Evolutionary conservation across 192 early-diverging fungal species (phyloP).

Genomic region (Physocladia obscura): DNA sequence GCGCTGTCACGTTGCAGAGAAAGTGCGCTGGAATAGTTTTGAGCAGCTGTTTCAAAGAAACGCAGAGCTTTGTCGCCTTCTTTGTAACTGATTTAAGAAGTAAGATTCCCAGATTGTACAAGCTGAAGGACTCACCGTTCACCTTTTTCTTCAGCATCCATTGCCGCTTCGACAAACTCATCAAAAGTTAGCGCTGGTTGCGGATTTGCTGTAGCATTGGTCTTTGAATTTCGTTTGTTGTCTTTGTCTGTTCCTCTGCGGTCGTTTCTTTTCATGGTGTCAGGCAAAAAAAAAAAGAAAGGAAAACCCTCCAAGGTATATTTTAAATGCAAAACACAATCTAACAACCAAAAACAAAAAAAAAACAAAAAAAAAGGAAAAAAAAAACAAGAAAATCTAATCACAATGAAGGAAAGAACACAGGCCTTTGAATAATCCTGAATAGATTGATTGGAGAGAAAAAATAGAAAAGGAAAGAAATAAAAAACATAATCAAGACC

Average conservation of each 20-base stretch:
- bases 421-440: no score
- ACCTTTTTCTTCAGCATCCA: constrained; percentile 49
- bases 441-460: no score
- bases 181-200: constrained; percentile 7
- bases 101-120: neutral
- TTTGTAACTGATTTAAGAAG: constrained; percentile 37
- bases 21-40: constrained; percentile 40
- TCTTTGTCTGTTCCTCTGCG: neutral
- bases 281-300: neutral
- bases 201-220: neutral
- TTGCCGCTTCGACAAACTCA: constrained; percentile 16
- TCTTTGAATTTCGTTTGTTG: neutral
- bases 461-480: no score
- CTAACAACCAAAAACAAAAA: no score
- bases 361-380: no score
- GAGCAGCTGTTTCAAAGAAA: constrained; percentile 63
- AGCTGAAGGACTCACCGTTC: constrained; percentile 43
- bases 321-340: no score
- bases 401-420: no score
- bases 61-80: constrained; percentile 65
- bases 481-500: no score
- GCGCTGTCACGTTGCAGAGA: constrained; percentile 32
- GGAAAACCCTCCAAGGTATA: no score
- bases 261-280: neutral
- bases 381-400: no score